A percentile compares a stretch with the other conserved stretches of the same genome.
Evolutionary conservation across 2,329 filamentous ascomycete species (phyloP).

Genomic region (Neospermospora avenae): DNA sequence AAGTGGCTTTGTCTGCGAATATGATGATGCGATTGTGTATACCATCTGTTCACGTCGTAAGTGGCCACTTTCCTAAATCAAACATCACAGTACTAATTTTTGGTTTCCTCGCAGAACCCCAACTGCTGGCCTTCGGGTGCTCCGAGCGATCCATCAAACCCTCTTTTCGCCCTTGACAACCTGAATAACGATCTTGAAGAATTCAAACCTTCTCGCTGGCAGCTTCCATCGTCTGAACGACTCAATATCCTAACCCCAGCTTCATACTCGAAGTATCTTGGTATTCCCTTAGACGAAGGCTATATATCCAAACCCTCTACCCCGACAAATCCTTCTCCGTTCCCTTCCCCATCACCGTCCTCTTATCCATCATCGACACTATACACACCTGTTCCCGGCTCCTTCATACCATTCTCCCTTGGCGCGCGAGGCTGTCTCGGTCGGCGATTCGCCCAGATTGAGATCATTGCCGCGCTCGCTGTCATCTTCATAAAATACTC

Average conservation of each 20-base stretch:
- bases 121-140: slow-evolving; percentile 59
- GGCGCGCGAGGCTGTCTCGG: slow-evolving; percentile 57
- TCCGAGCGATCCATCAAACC: slow-evolving; percentile 39
- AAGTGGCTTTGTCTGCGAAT: slow-evolving; percentile 54
- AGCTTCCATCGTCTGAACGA: slow-evolving; percentile 32
- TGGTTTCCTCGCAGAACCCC: slow-evolving; percentile 53
- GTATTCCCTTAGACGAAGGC: not conserved
- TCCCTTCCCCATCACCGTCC: no score
- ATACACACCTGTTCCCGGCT: slow-evolving; percentile 48
- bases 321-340: not conserved
- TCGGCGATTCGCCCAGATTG: slow-evolving; percentile 56
- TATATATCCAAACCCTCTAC: not conserved
- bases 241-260: not conserved
- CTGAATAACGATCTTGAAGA: slow-evolving; percentile 56
- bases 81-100: not conserved
- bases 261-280: not conserved
- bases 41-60: slow-evolving; percentile 51
- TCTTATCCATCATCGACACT: not conserved
- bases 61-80: not conserved
- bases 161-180: slow-evolving; percentile 10
- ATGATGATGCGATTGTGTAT: slow-evolving; percentile 55
- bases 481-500: slow-evolving; percentile 46
- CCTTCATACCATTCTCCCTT: slow-evolving; percentile 57
- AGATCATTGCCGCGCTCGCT: slow-evolving; percentile 53
- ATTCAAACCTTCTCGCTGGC: slow-evolving; percentile 72